Evolutionary conservation across 1,139 yeast species (phyloP).

Genomic region (Pichia sp.): DNA sequence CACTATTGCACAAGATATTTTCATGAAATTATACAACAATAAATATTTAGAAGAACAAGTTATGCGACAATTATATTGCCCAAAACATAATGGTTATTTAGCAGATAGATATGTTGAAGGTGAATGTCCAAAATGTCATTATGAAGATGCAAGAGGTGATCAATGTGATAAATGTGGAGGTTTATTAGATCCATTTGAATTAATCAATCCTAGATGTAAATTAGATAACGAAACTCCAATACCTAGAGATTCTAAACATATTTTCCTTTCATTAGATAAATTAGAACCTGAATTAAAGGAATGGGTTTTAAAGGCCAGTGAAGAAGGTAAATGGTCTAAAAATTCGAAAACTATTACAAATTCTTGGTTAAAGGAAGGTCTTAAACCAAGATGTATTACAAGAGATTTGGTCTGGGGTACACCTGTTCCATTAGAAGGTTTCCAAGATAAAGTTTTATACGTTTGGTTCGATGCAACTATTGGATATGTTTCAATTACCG

Average conservation of each 20-base stretch:
- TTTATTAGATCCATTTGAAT: constrained; percentile 84
- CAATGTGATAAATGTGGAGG: constrained; percentile 97
- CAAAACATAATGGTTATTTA: constrained; percentile 78
- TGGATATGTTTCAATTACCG: constrained; percentile 94
- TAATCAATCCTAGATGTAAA: constrained; percentile 92
- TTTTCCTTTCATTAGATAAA: constrained; percentile 76
- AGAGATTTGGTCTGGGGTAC: constrained; percentile 98
- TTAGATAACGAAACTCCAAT: constrained; percentile 78
- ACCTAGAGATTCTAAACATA: constrained; percentile 75
- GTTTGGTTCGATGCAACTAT: constrained; percentile 99
- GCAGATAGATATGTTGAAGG: constrained; percentile 99
- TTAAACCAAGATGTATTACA: constrained; percentile 91
- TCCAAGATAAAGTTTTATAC: constrained; percentile 81
- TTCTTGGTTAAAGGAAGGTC: constrained; percentile 91
- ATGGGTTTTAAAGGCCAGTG: constrained; percentile 68
- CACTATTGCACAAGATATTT: constrained; percentile 91
- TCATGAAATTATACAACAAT: constrained; percentile 64
- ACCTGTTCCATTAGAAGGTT: constrained; percentile 84
- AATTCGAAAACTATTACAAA: constrained; percentile 83
- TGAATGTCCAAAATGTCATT: constrained; percentile 88
- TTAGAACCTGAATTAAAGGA: constrained; percentile 65
- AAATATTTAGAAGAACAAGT: constrained; percentile 80
- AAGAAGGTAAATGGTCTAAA: constrained; percentile 82
- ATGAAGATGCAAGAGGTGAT: constrained; percentile 97
- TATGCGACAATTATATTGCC: constrained; percentile 87